Conservation (phyloP, 768 basidiomycete species). For the Lactarius pseudohatsudake region DNA sequence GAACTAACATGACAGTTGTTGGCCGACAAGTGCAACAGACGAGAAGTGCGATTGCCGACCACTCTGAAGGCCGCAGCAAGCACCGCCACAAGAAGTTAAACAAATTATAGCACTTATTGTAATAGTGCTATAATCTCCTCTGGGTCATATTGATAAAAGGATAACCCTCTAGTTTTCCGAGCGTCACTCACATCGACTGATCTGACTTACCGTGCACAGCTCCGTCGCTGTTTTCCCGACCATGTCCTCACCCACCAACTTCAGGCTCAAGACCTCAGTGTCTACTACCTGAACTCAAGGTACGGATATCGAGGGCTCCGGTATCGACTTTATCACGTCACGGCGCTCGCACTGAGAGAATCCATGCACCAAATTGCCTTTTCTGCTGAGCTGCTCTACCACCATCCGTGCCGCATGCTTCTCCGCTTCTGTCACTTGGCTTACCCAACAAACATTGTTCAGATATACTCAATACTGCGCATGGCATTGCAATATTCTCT, state of each 20-base stretch:
- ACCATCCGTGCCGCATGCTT: too few relatives aligned
- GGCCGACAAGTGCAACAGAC: neutral
- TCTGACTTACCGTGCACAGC: constrained; percentile 10
- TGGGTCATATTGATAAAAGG: constrained; percentile 18
- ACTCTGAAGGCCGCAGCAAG: too few relatives aligned
- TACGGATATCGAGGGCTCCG: constrained; percentile 30
- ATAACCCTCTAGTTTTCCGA: neutral
- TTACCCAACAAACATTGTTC: too few relatives aligned
- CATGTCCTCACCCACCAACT: constrained; percentile 29
- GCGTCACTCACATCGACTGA: neutral
- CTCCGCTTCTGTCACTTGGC: too few relatives aligned
- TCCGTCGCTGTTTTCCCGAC: constrained; percentile 3
- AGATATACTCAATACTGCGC: too few relatives aligned
- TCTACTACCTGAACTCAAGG: constrained; percentile 21
- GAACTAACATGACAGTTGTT: constrained; percentile 4
- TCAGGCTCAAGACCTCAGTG: constrained; percentile 12
- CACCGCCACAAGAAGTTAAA: neutral
- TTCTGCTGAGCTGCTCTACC: constrained; percentile 6
- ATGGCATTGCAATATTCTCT: too few relatives aligned
- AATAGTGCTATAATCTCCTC: too few relatives aligned
- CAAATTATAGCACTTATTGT: too few relatives aligned
- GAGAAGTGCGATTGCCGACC: too few relatives aligned
- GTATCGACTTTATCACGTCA: too few relatives aligned
- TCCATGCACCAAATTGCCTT: too few relatives aligned
- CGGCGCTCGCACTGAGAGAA: too few relatives aligned